phyloP scores from a whole-genome alignment of 257 asterid genomes.

The Capsicum pubescens region DNA sequence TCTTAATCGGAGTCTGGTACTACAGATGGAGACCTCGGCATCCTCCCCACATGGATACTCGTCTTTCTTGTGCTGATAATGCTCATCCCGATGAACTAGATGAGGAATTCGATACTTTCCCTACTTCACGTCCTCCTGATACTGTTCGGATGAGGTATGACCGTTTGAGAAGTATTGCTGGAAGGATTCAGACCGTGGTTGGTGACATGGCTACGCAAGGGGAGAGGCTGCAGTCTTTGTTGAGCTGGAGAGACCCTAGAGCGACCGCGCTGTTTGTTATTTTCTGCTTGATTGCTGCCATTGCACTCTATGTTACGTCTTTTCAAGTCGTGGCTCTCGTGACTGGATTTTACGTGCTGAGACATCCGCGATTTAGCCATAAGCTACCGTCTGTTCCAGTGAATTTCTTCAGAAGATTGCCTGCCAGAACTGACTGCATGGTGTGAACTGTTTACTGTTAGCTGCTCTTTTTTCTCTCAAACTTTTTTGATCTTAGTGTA shows the following conservation, averaged over 20 bases:
- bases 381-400: conserved; percentile 73
- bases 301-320: conserved; percentile 66
- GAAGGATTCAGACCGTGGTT: conserved; percentile 72
- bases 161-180: conserved; percentile 70
- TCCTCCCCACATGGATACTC: conserved; percentile 79
- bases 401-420: conserved; percentile 73
- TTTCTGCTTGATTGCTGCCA: conserved; percentile 66
- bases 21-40: conserved; percentile 75
- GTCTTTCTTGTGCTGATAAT: conserved; percentile 68
- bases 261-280: conserved; percentile 68
- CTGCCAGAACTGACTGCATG: conserved; percentile 77
- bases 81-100: conserved; percentile 68
- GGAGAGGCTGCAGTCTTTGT: conserved; percentile 68
- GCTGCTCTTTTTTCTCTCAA: not conserved
- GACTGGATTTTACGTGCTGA: conserved; percentile 60
- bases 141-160: conserved; percentile 71
- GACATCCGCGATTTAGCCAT: conserved; percentile 73
- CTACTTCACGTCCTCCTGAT: conserved; percentile 63
- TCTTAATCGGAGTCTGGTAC: conserved; percentile 69
- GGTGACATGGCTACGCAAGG: conserved; percentile 87
- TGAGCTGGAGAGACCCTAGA: conserved; percentile 85
- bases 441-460: conserved; percentile 36
- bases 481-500: not conserved
- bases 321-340: conserved; percentile 72
- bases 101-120: conserved; percentile 74